Conservation (phyloP, 1,139 yeast genomes). For the Suhomyces kunorum region DNA sequence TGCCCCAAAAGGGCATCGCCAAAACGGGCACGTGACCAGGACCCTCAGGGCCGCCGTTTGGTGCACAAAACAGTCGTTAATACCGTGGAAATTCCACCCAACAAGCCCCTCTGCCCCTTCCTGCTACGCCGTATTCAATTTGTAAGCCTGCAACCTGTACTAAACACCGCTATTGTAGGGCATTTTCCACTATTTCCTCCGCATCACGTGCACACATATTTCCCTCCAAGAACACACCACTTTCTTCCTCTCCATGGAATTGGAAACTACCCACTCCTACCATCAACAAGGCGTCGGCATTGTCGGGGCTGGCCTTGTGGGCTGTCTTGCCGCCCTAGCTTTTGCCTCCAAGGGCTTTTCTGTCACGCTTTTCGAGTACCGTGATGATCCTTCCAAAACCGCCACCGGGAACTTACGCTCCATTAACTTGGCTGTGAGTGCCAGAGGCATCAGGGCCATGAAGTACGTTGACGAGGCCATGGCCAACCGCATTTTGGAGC, state of each 20-base stretch:
- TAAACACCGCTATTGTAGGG: too few species aligned
- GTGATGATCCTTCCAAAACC: slow-evolving; percentile 41
- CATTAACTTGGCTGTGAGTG: slow-evolving; percentile 84
- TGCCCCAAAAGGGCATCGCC: too few species aligned
- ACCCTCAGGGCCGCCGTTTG: too few species aligned
- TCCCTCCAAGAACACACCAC: background rate
- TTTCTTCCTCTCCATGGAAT: background rate
- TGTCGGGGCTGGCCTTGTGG: slow-evolving; percentile 88
- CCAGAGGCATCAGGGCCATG: slow-evolving; percentile 76
- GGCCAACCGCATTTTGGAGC: slow-evolving; percentile 55
- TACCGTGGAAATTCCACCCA: too few species aligned
- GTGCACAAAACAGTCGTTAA: too few species aligned
- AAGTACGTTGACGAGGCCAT: slow-evolving; percentile 59
- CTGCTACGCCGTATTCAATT: too few species aligned
- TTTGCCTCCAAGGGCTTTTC: slow-evolving; percentile 70
- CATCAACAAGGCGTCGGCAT: slow-evolving; percentile 44
- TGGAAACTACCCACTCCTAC: slow-evolving; percentile 10
- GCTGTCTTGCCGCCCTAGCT: slow-evolving; percentile 82
- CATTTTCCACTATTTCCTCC: background rate
- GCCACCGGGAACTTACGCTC: slow-evolving; percentile 52
- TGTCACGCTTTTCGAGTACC: slow-evolving; percentile 69
- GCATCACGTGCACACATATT: background rate
- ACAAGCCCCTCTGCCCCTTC: too few species aligned
- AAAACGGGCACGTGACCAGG: too few species aligned
- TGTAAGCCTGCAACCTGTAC: too few species aligned